phyloP scores from a whole-genome alignment of 129 eudicot genomes.

The Arctium minus region DNA sequence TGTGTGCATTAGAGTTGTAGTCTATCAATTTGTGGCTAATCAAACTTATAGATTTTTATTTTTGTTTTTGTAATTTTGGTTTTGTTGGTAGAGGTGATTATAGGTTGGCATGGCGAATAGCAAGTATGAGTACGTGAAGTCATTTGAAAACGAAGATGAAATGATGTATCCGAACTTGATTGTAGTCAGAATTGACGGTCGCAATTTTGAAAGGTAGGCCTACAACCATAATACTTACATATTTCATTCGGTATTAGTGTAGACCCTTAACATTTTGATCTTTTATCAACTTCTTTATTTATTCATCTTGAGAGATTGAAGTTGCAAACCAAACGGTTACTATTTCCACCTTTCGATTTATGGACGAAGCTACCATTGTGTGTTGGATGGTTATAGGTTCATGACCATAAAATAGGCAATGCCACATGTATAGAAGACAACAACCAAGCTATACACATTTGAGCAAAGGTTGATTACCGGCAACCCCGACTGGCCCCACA shows the following conservation, averaged over 20 bases:
- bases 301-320: background rate
- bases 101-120: slow-evolving; percentile 72
- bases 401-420: background rate
- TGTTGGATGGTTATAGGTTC: background rate
- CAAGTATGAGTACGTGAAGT: slow-evolving; percentile 89
- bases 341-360: background rate
- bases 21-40: background rate
- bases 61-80: background rate
- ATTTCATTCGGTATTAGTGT: background rate
- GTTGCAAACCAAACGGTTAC: background rate
- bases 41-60: background rate
- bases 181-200: slow-evolving; percentile 53
- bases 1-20: background rate
- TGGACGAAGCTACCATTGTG: background rate
- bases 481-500: too few species aligned
- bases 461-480: background rate
- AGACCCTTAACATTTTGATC: background rate
- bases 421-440: background rate
- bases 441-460: background rate
- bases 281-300: background rate
- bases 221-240: background rate
- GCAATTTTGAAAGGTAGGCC: slow-evolving; percentile 52
- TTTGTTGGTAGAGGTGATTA: slow-evolving; percentile 1
- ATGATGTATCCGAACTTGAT: slow-evolving; percentile 61
- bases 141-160: slow-evolving; percentile 61